Evolutionary conservation across 768 basidiomycete genomes (phyloP).

Genomic region (Tricholoma sp.): DNA sequence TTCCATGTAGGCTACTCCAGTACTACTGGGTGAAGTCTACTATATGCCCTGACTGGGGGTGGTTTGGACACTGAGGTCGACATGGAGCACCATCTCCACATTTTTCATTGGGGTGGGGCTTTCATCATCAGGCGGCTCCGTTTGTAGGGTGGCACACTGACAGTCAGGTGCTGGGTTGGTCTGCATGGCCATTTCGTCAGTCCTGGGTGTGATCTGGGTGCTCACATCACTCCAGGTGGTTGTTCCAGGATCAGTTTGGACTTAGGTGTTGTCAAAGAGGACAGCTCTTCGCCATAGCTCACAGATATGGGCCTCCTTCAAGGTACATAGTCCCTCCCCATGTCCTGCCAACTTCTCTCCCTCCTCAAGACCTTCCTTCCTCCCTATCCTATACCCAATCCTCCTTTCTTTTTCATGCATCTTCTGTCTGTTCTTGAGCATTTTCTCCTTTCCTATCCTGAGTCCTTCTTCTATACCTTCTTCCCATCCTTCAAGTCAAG

Average conservation of each 20-base stretch:
- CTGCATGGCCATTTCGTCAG: neutral
- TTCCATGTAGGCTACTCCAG: no score
- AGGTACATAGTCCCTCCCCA: neutral
- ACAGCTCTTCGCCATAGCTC: neutral
- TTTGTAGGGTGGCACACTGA: neutral
- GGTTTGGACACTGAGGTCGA: neutral
- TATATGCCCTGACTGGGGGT: no score
- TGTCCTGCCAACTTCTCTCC: neutral
- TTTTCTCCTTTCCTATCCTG: neutral
- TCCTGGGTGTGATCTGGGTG: neutral
- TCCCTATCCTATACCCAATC: neutral
- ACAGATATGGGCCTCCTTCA: neutral
- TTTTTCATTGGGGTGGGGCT: neutral
- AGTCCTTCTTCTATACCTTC: neutral
- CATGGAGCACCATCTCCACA: neutral
- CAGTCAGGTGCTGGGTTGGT: neutral
- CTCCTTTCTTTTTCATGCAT: neutral
- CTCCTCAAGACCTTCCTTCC: neutral
- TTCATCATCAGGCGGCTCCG: neutral
- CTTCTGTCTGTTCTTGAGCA: neutral
- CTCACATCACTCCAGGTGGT: neutral
- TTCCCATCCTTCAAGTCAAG: neutral
- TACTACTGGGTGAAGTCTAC: no score
- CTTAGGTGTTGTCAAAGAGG: neutral
- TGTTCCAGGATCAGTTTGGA: neutral